Percentiles rank a stretch among this genome's conserved stretches.
Conservation (phyloP, 2,329 filamentous ascomycete species). For the Diplocarpon mali region DNA sequence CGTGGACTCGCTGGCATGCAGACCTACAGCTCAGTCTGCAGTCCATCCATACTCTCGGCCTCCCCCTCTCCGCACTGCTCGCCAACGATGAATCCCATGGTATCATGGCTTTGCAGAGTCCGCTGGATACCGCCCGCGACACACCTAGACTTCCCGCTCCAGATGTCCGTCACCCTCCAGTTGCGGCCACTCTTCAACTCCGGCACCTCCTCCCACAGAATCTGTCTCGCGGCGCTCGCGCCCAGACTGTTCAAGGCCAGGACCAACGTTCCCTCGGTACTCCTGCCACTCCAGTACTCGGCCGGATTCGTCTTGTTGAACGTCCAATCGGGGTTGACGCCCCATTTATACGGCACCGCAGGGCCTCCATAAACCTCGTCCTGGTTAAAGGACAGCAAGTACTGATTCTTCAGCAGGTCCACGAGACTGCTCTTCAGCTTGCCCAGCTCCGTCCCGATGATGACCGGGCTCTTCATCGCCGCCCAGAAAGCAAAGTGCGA, state of each 20-base stretch:
- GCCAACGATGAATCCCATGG: slow-evolving; percentile 19
- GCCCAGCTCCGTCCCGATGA: slow-evolving; percentile 19
- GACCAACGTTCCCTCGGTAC: slow-evolving; percentile 33
- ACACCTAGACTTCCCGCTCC: slow-evolving; percentile 33
- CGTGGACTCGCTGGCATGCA: no score
- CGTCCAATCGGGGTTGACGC: slow-evolving; percentile 37
- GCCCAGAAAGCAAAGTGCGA: slow-evolving; percentile 20
- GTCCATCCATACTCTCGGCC: neutral
- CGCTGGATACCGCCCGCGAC: slow-evolving; percentile 24
- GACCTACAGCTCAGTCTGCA: neutral
- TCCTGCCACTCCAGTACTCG: slow-evolving; percentile 38
- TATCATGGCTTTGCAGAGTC: slow-evolving; percentile 29
- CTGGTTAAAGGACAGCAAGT: slow-evolving; percentile 18
- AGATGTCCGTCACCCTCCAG: slow-evolving; percentile 35
- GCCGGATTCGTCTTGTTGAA: slow-evolving; percentile 38
- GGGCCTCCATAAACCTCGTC: slow-evolving; percentile 31
- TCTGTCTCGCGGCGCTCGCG: slow-evolving; percentile 27
- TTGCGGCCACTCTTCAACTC: slow-evolving; percentile 24
- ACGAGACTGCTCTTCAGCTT: slow-evolving; percentile 21
- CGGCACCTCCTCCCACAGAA: slow-evolving; percentile 34
- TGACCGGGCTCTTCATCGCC: slow-evolving; percentile 19
- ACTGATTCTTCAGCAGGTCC: slow-evolving; percentile 17
- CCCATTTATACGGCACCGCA: slow-evolving; percentile 32
- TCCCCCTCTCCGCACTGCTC: slow-evolving; percentile 16
- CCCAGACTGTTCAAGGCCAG: slow-evolving; percentile 36